Conservation (phyloP, 2,329 filamentous ascomycete genomes). For the Ophiocordyceps australis region DNA sequence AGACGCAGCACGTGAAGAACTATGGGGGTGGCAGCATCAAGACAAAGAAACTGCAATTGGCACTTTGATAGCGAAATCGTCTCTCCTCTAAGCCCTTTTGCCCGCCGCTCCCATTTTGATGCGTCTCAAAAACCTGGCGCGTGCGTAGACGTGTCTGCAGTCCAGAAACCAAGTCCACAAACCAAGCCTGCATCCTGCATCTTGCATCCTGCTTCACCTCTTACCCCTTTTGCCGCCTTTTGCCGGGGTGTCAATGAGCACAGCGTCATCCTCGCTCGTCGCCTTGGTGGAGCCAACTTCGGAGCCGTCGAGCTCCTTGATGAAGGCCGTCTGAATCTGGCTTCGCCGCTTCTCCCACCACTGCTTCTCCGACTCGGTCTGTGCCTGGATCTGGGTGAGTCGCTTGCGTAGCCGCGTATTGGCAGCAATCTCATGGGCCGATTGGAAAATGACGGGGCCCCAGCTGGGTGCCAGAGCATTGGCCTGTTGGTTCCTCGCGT, state of each 20-base stretch:
- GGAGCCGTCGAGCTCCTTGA: constrained; percentile 65
- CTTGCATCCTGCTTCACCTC: constrained; percentile 13
- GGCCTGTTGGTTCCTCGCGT: constrained; percentile 45
- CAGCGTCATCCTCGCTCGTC: constrained; percentile 28
- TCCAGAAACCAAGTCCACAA: constrained; percentile 1
- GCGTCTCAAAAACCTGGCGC: too few relatives aligned
- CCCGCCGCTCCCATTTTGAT: too few relatives aligned
- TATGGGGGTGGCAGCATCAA: too few relatives aligned
- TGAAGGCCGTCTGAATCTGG: constrained; percentile 56
- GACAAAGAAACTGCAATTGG: too few relatives aligned
- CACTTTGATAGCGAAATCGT: too few relatives aligned
- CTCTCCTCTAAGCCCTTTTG: too few relatives aligned
- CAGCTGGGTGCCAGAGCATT: constrained; percentile 78
- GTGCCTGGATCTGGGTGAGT: constrained; percentile 56
- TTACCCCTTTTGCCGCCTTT: constrained; percentile 44
- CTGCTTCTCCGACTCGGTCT: constrained; percentile 55
- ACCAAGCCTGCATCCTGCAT: neutral
- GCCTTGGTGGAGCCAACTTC: constrained; percentile 23
- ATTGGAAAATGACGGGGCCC: constrained; percentile 94
- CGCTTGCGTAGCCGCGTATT: constrained; percentile 62
- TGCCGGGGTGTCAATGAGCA: constrained; percentile 51
- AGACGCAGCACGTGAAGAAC: too few relatives aligned
- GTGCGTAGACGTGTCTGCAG: too few relatives aligned
- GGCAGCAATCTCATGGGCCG: constrained; percentile 85
- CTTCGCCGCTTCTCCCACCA: constrained; percentile 84